These are phyloP conservation scores for Phaeotremella skinneri DNA, from an alignment of 768 basidiomycete genomes.

Conservation along the genomic window DNA sequence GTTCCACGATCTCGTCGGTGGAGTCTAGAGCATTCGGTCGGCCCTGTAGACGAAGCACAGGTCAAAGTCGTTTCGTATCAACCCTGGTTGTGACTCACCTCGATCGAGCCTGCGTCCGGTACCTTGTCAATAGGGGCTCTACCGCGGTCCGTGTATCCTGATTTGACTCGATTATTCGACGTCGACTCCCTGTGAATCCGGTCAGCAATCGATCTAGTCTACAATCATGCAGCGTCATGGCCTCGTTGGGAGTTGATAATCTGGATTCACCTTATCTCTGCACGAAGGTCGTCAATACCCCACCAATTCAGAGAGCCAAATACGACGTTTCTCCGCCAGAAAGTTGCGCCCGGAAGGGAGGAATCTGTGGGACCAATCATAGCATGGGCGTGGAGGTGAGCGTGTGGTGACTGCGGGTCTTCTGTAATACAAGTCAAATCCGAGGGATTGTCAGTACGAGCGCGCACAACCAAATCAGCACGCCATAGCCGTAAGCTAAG, in stretches of 20 bases:
- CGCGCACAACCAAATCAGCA: too few species aligned
- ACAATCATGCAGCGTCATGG: too few species aligned
- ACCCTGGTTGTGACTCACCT: constrained; percentile 19
- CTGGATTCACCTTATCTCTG: constrained; percentile 41
- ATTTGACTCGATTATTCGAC: constrained; percentile 80
- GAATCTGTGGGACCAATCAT: constrained; percentile 36
- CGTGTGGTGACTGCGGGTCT: constrained; percentile 40
- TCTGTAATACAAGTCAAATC: constrained; percentile 13
- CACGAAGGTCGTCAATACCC: constrained; percentile 38
- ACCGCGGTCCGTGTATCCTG: constrained; percentile 62
- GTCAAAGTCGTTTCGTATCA: not conserved
- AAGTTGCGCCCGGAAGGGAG: constrained; percentile 28
- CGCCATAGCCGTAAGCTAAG: too few species aligned
- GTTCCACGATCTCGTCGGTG: not conserved
- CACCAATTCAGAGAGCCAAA: constrained; percentile 42
- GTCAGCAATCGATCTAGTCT: not conserved
- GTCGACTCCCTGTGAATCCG: constrained; percentile 62
- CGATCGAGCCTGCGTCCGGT: constrained; percentile 61
- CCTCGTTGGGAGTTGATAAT: too few species aligned
- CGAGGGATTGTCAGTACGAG: too few species aligned
- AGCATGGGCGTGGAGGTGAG: constrained; percentile 42
- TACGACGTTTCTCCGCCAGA: constrained; percentile 40
- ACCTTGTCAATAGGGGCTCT: constrained; percentile 70
- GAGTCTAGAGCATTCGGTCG: constrained; percentile 35
- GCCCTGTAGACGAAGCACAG: constrained; percentile 14